A percentile compares a stretch with the other conserved stretches of the same genome.
These are phyloP conservation scores for Fusarium xyrophilum DNA, from an alignment of 2,329 filamentous ascomycete species.

Conservation along the genomic window DNA sequence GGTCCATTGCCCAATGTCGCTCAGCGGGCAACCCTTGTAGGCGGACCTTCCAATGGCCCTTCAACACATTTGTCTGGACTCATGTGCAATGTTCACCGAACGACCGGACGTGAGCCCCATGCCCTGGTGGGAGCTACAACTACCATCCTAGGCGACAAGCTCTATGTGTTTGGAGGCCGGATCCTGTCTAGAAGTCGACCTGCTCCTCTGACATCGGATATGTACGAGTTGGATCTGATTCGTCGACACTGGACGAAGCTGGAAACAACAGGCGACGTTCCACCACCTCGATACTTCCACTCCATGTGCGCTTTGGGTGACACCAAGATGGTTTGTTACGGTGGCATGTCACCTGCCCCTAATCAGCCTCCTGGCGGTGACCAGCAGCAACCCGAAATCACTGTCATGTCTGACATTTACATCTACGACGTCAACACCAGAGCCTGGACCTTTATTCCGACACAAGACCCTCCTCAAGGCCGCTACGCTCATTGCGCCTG, in stretches of 20 bases:
- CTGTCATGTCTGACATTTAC: constrained; percentile 98
- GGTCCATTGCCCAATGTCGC: constrained; percentile 62
- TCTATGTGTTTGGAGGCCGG: constrained; percentile 95
- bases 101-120: constrained; percentile 89
- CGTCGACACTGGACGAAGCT: constrained; percentile 92
- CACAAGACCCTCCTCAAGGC: constrained; percentile 85
- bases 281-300: constrained; percentile 94
- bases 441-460: constrained; percentile 84
- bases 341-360: constrained; percentile 89
- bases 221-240: constrained; percentile 93
- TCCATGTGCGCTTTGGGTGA: constrained; percentile 93
- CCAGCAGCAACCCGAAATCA: constrained; percentile 78
- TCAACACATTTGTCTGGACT: constrained; percentile 69
- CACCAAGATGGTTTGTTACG: constrained; percentile 96
- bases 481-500: constrained; percentile 97
- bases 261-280: constrained; percentile 82
- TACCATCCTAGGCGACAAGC: constrained; percentile 90
- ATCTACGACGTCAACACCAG: constrained; percentile 86
- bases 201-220: constrained; percentile 80
- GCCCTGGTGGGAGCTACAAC: constrained; percentile 94
- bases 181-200: constrained; percentile 84
- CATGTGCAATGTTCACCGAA: constrained; percentile 79
- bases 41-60: constrained; percentile 55
- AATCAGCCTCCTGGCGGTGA: constrained; percentile 55
- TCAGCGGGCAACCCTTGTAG: constrained; percentile 47